Evolutionary conservation across 2,329 filamentous ascomycete species (phyloP), one percentile per base, ranked within the genome.

Genomic region (Daldinia eschscholtzii): DNA sequence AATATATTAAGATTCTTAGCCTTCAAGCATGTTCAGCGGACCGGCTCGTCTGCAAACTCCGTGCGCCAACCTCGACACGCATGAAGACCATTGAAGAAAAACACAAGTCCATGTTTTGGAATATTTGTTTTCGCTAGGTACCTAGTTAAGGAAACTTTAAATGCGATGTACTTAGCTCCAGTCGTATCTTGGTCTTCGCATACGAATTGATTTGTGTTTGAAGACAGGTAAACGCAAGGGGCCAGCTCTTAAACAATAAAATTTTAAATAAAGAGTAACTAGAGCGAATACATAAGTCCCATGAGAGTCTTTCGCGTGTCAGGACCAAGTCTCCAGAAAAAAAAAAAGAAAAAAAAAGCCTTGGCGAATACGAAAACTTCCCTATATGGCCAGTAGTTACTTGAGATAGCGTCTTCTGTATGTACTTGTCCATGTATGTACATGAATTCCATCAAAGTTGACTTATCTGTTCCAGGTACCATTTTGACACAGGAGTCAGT

Each of bases 311-410:
- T 73, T 42, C 77, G 75, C 2, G 53, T 50, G 6, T 61, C 41
- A 4, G 44, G 65, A 5, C 75, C 75, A 26, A 66, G 70, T 26
- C 61, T 69, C 73, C 70, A 75, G 48, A 77, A 77, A 64, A 75
- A 77, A 2, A 70, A 66, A 23, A 23, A 23, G 20, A 64, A 75
- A 77, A 2, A 70, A 66, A 23, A 23, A 23, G 20, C 20, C 0
- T 64, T 68, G 4, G 59, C 61, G 12, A 75, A 46, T 9, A 72
- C 7, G 0, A 69, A 50, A 23, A 57, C 15, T 30, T 50, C n/a
- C 13, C 15, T 13, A 26, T 30, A 3, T 4, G 46, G n/a, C 26
- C 26, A 30, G 6, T 30, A 23, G 20, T 23, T 23, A 3, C 46
- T 50, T 13, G 15, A 50, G 46, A 13, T 50, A 13, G 26, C 15